A percentile compares a stretch with the other conserved stretches of the same genome.
Conservation (phyloP, 2,329 filamentous ascomycete species). For the Aspergillus tanneri region DNA sequence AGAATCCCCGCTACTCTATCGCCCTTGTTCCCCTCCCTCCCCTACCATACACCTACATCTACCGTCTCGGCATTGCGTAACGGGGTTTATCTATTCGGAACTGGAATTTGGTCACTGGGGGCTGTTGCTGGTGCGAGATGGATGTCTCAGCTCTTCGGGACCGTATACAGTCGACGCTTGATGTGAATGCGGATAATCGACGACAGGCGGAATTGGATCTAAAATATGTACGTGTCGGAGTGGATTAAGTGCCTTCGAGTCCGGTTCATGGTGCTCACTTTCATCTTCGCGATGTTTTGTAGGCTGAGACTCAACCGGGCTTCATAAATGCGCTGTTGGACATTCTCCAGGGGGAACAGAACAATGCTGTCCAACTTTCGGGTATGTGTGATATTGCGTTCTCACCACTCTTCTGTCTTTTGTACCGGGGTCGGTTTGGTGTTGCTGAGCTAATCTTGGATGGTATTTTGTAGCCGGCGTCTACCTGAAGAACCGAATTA, state of each 20-base stretch:
- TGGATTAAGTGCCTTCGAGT: too few relatives aligned
- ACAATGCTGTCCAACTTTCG: slow-evolving; percentile 78
- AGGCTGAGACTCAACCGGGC: slow-evolving; percentile 88
- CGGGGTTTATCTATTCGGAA: slow-evolving; percentile 25
- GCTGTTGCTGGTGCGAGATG: slow-evolving; percentile 48
- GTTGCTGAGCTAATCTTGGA: slow-evolving; percentile 14
- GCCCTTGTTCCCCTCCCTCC: slow-evolving; percentile 21
- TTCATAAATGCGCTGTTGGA: slow-evolving; percentile 90
- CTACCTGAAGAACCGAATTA: slow-evolving; percentile 97
- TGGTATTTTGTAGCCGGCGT: slow-evolving; percentile 68
- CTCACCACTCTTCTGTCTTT: too few relatives aligned
- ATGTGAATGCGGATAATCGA: slow-evolving; percentile 61
- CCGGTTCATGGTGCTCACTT: slow-evolving; percentile 5
- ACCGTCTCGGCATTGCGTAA: slow-evolving; percentile 21
- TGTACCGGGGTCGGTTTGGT: slow-evolving; percentile 12
- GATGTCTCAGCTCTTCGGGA: slow-evolving; percentile 61
- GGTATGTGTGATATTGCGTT: too few relatives aligned
- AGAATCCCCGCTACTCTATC: slow-evolving; percentile 4
- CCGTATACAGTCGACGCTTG: slow-evolving; percentile 64
- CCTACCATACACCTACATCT: slow-evolving; percentile 16
- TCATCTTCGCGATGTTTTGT: slow-evolving; percentile 17
- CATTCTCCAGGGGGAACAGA: slow-evolving; percentile 85
- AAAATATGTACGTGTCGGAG: slow-evolving; percentile 56
- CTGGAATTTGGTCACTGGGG: slow-evolving; percentile 34
- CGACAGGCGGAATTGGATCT: slow-evolving; percentile 64